phyloP scores from a whole-genome alignment of 768 basidiomycete genomes.

The Melanogaster broomeanus region DNA sequence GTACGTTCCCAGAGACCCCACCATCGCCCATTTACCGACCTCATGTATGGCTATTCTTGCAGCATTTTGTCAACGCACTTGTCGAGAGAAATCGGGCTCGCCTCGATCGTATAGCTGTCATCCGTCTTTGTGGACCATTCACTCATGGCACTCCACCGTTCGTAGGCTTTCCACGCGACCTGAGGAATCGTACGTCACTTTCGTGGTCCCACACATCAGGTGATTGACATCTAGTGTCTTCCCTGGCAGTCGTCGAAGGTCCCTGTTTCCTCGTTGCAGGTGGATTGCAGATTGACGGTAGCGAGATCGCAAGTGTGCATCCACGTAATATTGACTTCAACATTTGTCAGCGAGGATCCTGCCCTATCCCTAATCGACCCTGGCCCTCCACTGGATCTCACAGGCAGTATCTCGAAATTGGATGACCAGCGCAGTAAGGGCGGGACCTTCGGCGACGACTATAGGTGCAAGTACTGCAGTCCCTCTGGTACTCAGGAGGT shows the following conservation, averaged over 20 bases:
- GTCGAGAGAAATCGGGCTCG: slow-evolving; percentile 54
- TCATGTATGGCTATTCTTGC: slow-evolving; percentile 4
- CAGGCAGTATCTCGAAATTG: neutral
- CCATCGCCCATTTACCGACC: neutral
- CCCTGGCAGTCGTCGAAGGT: slow-evolving; percentile 24
- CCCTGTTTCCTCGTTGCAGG: slow-evolving; percentile 39
- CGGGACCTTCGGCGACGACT: slow-evolving; percentile 21
- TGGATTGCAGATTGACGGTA: slow-evolving; percentile 47
- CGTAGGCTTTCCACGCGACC: slow-evolving; percentile 46
- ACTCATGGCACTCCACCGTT: slow-evolving; percentile 60
- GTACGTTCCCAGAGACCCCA: slow-evolving; percentile 33
- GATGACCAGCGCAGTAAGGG: slow-evolving; percentile 2
- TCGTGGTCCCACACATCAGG: neutral
- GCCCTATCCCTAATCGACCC: neutral
- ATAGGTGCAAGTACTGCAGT: slow-evolving; percentile 2
- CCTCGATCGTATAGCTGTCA: slow-evolving; percentile 61
- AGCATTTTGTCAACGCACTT: slow-evolving; percentile 62
- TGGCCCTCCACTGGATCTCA: slow-evolving; percentile 7
- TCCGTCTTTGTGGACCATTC: slow-evolving; percentile 63
- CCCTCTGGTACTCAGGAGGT: neutral
- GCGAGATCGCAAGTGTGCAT: slow-evolving; percentile 46
- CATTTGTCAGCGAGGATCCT: neutral
- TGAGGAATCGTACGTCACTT: slow-evolving; percentile 31
- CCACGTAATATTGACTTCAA: too few species aligned
- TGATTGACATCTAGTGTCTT: neutral